phyloP scores from a whole-genome alignment of 2,329 filamentous ascomycete species.

The Mycocentrospora acerina region DNA sequence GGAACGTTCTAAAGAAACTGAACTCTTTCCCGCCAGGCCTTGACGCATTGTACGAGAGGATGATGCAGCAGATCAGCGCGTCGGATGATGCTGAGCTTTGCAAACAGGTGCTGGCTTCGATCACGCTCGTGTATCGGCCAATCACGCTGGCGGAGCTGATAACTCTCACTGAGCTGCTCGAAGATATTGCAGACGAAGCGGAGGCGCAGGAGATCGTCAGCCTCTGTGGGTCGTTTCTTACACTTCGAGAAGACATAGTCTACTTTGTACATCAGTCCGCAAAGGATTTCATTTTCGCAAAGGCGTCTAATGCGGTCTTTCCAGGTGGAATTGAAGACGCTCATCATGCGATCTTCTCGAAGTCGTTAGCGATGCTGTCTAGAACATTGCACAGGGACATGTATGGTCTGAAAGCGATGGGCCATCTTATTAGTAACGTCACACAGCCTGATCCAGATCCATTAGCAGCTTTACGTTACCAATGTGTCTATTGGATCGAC shows the following conservation, averaged over 20 bases:
- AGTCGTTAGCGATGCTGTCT: constrained; percentile 34
- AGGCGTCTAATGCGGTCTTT: constrained; percentile 29
- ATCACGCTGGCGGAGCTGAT: constrained; percentile 40
- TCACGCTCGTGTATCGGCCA: constrained; percentile 39
- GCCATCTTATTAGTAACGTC: constrained; percentile 18
- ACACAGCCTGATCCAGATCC: constrained; percentile 23
- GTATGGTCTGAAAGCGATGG: constrained; percentile 17
- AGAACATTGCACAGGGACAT: constrained; percentile 25
- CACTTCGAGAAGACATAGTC: constrained; percentile 9
- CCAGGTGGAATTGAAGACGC: constrained; percentile 18
- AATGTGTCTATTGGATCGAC: constrained; percentile 39
- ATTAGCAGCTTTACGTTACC: constrained; percentile 23
- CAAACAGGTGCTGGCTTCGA: constrained; percentile 39
- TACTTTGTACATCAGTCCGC: constrained; percentile 48
- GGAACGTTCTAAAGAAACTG: constrained; percentile 16
- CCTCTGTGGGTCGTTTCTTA: constrained; percentile 41
- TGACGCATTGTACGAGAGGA: constrained; percentile 41
- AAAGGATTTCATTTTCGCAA: constrained; percentile 43
- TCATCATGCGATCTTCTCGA: constrained; percentile 15
- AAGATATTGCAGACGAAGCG: constrained; percentile 7
- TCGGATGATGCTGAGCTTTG: constrained; percentile 36
- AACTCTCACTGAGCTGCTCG: constrained; percentile 15
- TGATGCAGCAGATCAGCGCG: constrained; percentile 38
- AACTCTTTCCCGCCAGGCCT: constrained; percentile 40
- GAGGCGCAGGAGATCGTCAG: constrained; percentile 32